These are phyloP conservation scores for Kwoniella botswanensis DNA, from an alignment of 768 basidiomycete species.

Conservation along the genomic window DNA sequence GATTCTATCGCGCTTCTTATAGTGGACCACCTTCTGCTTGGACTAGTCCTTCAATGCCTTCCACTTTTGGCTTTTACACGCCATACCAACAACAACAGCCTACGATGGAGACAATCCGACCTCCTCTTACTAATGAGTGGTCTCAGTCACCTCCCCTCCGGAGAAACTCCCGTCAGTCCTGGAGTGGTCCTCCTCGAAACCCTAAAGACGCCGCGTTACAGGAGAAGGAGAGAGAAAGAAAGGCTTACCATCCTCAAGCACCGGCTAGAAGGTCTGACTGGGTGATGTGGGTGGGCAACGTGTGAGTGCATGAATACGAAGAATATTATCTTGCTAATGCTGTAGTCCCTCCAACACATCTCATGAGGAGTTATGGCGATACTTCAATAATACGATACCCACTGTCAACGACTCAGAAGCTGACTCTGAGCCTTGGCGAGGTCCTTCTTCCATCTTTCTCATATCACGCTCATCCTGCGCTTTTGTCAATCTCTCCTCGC, in stretches of 20 bases:
- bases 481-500: slow-evolving; percentile 83
- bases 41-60: slow-evolving; percentile 22
- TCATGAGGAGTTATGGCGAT: slow-evolving; percentile 82
- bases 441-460: slow-evolving; percentile 83
- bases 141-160: slow-evolving; percentile 12
- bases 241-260: slow-evolving; percentile 56
- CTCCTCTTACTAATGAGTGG: not conserved
- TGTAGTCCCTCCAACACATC: slow-evolving; percentile 67
- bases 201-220: not conserved
- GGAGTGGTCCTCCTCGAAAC: slow-evolving; percentile 33
- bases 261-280: slow-evolving; percentile 76
- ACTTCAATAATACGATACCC: slow-evolving; percentile 67
- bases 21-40: slow-evolving; percentile 20
- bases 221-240: slow-evolving; percentile 41
- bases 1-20: slow-evolving; percentile 7
- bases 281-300: slow-evolving; percentile 97
- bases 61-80: slow-evolving; percentile 16
- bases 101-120: not conserved
- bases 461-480: slow-evolving; percentile 95
- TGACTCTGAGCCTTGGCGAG: slow-evolving; percentile 58
- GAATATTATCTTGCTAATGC: slow-evolving; percentile 13
- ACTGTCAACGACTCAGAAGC: slow-evolving; percentile 21
- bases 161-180: slow-evolving; percentile 27
- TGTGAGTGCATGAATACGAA: slow-evolving; percentile 57
- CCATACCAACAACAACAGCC: slow-evolving; percentile 14